A percentile compares a stretch with the other conserved stretches of the same genome.
phyloP scores from a whole-genome alignment of 2,329 filamentous ascomycete species.

The Ceratocystis huliohia region DNA sequence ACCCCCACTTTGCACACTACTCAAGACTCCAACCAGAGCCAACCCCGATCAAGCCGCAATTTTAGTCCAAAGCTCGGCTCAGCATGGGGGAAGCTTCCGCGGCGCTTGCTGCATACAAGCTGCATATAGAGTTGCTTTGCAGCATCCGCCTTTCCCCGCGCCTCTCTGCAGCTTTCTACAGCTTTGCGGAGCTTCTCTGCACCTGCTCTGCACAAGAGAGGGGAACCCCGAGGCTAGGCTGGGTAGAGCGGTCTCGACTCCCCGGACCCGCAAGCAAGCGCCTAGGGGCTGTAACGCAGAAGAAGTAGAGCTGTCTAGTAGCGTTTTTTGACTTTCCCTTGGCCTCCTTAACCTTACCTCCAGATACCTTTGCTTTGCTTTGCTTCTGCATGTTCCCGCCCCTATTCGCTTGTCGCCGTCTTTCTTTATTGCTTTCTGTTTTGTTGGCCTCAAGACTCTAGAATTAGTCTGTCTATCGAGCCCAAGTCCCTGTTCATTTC shows the following conservation, averaged over 20 bases:
- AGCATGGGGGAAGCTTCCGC: constrained; percentile 1
- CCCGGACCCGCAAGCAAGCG: not conserved
- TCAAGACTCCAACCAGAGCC: not conserved
- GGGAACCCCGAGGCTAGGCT: constrained; percentile 3
- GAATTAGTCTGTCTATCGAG: too few relatives aligned
- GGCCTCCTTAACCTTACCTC: too few relatives aligned
- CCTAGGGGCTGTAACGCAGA: not conserved
- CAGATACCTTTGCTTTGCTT: too few relatives aligned
- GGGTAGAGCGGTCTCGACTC: not conserved
- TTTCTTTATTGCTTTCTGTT: too few relatives aligned
- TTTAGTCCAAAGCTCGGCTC: constrained; percentile 8
- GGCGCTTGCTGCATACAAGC: not conserved
- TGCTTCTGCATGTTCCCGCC: too few relatives aligned
- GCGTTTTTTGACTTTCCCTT: too few relatives aligned
- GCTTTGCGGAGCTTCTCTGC: too few relatives aligned
- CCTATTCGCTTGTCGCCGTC: too few relatives aligned
- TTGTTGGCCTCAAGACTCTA: too few relatives aligned
- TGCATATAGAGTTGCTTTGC: not conserved
- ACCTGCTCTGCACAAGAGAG: not conserved
- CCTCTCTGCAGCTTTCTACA: too few relatives aligned
- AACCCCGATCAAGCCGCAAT: not conserved
- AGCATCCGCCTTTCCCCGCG: not conserved
- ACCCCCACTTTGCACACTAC: not conserved
- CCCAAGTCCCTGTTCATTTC: too few relatives aligned
- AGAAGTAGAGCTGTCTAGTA: too few relatives aligned